Base-by-base conservation (phyloP, 805 yeast genomes). In the Clavispora carvajalis region DNA sequence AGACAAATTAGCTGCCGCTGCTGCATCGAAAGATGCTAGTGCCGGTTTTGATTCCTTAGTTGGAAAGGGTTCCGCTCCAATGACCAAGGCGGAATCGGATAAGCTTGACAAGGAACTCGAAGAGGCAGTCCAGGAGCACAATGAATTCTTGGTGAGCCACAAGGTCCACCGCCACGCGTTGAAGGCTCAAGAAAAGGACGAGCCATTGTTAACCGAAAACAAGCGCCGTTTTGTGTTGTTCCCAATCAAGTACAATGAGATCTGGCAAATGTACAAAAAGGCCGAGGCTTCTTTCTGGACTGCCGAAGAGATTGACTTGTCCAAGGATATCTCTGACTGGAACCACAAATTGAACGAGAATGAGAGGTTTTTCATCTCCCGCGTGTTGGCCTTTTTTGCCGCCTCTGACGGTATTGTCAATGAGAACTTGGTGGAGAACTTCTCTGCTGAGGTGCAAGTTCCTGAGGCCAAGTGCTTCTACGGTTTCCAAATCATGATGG, bases 271-370 rank as follows among this genome's bases (percentile, higher is more conserved):
- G 76, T 91, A 91, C 71, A 91, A 91, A 76, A 88, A 91, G 71
- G 97, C 98, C 38, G 99, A 93, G 75, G 99, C 99, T 12, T 91
- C 98, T 5, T 91, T 91, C 77, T 91, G 99, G 99, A 93, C 98
- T 30, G 97, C 98, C 36, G 99, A 91, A 73, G 99, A 93, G 71
- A 89, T 91, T 52, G 99, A 91, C 68, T 78, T 91, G 50, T 82
- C 95, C 41, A 93, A 91, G 74, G 99, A 91, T 66, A 60, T 76
- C 45, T 77, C 77, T 57, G 99, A 91, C 71, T 91, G 99, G 99
- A 90, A 87, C 63, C 78, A 84, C 71, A 74, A 74, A 58, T 73
- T 91, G 73, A 90, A 75, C 61, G 93, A 86, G 43, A 91, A 90
- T 63, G 99, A 91, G 75, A 80, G 95, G 58, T 93, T 69, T 71